Percentiles rank a stretch among this genome's conserved stretches.
These are phyloP conservation scores for Malus hybrid DNA, from an alignment of 331 rosid genomes.

Conservation along the genomic window DNA sequence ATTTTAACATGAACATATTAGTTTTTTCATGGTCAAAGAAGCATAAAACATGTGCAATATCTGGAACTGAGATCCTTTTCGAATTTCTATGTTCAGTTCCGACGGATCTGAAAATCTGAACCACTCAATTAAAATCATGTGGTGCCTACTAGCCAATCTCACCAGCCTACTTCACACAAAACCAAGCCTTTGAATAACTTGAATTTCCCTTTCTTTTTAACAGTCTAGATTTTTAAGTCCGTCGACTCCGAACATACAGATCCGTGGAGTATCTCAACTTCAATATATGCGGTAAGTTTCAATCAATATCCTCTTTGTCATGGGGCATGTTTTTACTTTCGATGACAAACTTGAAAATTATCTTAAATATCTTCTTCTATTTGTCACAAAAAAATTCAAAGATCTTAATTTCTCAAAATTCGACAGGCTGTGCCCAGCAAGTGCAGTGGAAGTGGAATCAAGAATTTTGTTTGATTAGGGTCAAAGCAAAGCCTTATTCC, in stretches of 20 bases:
- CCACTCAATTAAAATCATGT: no score
- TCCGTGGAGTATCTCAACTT: no score
- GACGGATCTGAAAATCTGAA: no score
- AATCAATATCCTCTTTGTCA: not conserved
- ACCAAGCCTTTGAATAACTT: no score
- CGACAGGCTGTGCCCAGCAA: not conserved
- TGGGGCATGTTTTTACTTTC: not conserved
- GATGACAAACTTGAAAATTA: not conserved
- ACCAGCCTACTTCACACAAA: no score
- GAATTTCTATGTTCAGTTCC: rapidly evolving
- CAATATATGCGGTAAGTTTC: not conserved
- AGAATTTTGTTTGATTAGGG: not conserved
- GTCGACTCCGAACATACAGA: no score
- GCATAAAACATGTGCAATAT: not conserved
- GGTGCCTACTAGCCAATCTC: no score
- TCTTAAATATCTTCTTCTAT: no score
- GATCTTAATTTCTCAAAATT: not conserved
- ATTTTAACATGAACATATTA: not conserved
- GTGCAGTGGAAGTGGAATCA: not conserved
- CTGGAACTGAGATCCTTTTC: no score
- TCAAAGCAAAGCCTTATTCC: not conserved
- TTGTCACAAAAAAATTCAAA: not conserved
- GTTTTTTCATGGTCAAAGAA: not conserved
- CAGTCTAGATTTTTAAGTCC: no score
- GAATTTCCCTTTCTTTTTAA: no score